Base-by-base conservation (phyloP, 202 grass and related monocot species). In the Alloteropsis angusta region DNA sequence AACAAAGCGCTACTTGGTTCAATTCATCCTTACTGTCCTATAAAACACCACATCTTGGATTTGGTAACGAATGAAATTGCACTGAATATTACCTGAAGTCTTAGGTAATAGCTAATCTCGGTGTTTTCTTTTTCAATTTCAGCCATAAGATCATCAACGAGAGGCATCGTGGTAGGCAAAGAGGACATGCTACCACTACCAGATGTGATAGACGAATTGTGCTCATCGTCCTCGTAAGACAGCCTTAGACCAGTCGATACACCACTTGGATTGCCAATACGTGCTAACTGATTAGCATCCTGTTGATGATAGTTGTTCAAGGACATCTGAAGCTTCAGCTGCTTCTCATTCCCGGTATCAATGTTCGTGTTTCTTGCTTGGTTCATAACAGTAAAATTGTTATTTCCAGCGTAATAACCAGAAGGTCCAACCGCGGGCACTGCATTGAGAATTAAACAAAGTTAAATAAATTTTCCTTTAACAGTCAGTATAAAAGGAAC, bases 201-300 rank as follows among this genome's bases (percentile, higher is more conserved):
- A 72, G 88, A 90, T 13, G 88, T 84, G 71, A 87, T 77, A 0
- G 76, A 84, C 28, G 88, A 86, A 76, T 86, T 90, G 72, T 16
- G 88, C 76, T 87, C 88, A 68, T 84, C 81, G 14, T 87, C 80
- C 17, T 84, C 80, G 4, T 87, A 80, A 12, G 84, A 90, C 25
- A 90, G 52, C 57, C 71, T 86, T 25, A 90, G 49, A 38, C 88
- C 88, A 53, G 88, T 90, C 72, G 88, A 87, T 21, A 90, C 80
- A 77, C 42, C 76, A 34, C 19, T 81, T 48, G 84, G 76, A 72
- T 83, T 86, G 48, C 69, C 55, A 79, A 75, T 23, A 61, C 15
- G 38, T 62, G 71, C 39, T 42, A 86, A 80, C 11, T 25, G 57
- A 60, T 65, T 80, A 61, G 71, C 65, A 70, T 84, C 52, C 25